A percentile compares a stretch with the other conserved stretches of the same genome.
phyloP scores from a whole-genome alignment of 1,284 basidiomycete species.

The Ceratobasidium sp. region DNA sequence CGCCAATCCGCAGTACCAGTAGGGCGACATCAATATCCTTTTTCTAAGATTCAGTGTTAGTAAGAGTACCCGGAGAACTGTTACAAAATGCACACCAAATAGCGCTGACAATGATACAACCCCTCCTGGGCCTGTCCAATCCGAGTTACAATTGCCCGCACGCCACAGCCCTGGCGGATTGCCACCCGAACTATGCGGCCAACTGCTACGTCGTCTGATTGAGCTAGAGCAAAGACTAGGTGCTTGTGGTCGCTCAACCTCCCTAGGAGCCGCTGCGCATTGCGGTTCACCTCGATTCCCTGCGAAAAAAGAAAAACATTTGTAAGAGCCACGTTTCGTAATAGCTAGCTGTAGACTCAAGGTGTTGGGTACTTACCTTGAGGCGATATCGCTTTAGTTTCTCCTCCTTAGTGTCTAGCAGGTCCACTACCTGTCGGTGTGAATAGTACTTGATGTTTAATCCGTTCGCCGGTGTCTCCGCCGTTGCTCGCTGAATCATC shows the following conservation, averaged over 20 bases:
- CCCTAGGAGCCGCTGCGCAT: not conserved
- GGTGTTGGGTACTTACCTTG: not conserved
- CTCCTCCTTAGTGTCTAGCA: not conserved
- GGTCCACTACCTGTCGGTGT: not conserved
- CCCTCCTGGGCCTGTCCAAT: not conserved
- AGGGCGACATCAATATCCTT: not conserved
- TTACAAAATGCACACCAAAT: not conserved
- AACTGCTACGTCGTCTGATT: conserved; percentile 1
- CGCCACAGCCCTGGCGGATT: not conserved
- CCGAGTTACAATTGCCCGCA: not conserved
- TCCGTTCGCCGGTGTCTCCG: not conserved
- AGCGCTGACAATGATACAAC: not conserved
- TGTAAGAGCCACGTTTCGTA: not conserved
- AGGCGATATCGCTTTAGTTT: not conserved
- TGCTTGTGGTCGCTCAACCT: conserved; percentile 1
- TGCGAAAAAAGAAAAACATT: not conserved
- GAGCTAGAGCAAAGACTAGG: not conserved
- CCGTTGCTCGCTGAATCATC: not conserved
- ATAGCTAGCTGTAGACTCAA: too few species aligned
- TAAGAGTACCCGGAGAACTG: too few species aligned
- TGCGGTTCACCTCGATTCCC: not conserved
- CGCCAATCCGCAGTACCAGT: not conserved
- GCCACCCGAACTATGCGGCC: not conserved
- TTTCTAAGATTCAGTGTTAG: not conserved
- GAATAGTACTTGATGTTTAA: not conserved